Conservation (phyloP, 176 grass and related monocot species). For the Carex kokanica region DNA sequence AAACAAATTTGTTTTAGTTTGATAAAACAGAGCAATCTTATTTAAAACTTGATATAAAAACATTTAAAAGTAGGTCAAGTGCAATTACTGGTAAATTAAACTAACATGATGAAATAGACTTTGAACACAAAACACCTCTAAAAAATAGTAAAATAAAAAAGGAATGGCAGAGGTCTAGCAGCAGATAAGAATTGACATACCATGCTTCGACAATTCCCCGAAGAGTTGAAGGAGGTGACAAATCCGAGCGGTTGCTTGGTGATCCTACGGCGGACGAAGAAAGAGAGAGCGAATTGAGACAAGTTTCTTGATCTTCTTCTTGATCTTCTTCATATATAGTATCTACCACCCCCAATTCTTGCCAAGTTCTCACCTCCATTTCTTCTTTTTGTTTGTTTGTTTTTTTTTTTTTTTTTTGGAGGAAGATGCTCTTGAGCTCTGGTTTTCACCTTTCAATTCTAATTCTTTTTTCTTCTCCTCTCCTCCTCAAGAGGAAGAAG, state of each 20-base stretch:
- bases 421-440: neutral
- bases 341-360: constrained; percentile 80
- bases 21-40: neutral
- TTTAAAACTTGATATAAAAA: neutral
- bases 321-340: constrained; percentile 94
- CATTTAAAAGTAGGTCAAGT: neutral
- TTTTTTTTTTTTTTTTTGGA: constrained; percentile 1
- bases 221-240: constrained; percentile 41
- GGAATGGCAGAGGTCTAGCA: neutral
- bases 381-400: neutral
- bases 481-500: constrained; percentile 7
- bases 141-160: neutral
- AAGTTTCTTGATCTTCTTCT: constrained; percentile 52
- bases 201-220: constrained; percentile 46
- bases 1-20: neutral
- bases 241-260: neutral
- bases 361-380: constrained; percentile 67
- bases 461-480: neutral
- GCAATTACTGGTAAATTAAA: neutral
- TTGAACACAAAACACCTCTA: neutral
- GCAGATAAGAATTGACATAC: constrained; percentile 31
- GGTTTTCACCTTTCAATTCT: constrained; percentile 13
- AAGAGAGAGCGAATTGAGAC: constrained; percentile 53
- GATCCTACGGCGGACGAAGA: constrained; percentile 33
- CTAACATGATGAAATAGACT: neutral